Evolutionary conservation across 2,329 filamentous ascomycete genomes (phyloP).

Genomic region (Ceratocystis albifundus): DNA sequence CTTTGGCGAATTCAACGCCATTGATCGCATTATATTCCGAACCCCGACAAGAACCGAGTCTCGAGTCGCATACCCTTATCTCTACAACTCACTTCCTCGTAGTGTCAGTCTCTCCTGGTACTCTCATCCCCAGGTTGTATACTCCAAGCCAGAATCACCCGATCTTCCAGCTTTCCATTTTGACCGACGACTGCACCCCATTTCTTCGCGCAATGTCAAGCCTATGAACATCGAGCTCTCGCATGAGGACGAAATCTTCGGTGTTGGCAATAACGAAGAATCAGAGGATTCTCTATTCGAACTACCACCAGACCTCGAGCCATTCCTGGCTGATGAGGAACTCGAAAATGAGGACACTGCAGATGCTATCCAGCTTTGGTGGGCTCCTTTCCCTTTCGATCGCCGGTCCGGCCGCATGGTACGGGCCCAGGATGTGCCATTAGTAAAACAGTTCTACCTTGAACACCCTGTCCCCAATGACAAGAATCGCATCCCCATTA

Average conservation of each 20-base stretch:
- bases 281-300: slow-evolving; percentile 73
- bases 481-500: slow-evolving; percentile 61
- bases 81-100: slow-evolving; percentile 92
- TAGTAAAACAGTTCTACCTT: slow-evolving; percentile 97
- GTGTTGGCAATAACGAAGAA: slow-evolving; percentile 60
- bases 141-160: slow-evolving; percentile 74
- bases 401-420: slow-evolving; percentile 92
- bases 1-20: slow-evolving; percentile 98
- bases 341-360: slow-evolving; percentile 82
- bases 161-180: slow-evolving; percentile 94
- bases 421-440: slow-evolving; percentile 85
- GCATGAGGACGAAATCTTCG: slow-evolving; percentile 91
- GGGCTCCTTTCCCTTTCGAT: slow-evolving; percentile 95
- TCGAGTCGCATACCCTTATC: slow-evolving; percentile 81
- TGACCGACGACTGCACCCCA: slow-evolving; percentile 94
- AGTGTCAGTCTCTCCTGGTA: slow-evolving; percentile 92
- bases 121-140: slow-evolving; percentile 85
- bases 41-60: slow-evolving; percentile 91
- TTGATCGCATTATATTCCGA: slow-evolving; percentile 97
- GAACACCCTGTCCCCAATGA: slow-evolving; percentile 69
- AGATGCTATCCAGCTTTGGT: slow-evolving; percentile 88
- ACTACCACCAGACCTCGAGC: slow-evolving; percentile 66
- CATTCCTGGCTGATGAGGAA: slow-evolving; percentile 82
- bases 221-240: slow-evolving; percentile 87
- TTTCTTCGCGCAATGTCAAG: slow-evolving; percentile 85